Conservation (phyloP, 768 basidiomycete species). For the Omphalotus guepiniiformis region DNA sequence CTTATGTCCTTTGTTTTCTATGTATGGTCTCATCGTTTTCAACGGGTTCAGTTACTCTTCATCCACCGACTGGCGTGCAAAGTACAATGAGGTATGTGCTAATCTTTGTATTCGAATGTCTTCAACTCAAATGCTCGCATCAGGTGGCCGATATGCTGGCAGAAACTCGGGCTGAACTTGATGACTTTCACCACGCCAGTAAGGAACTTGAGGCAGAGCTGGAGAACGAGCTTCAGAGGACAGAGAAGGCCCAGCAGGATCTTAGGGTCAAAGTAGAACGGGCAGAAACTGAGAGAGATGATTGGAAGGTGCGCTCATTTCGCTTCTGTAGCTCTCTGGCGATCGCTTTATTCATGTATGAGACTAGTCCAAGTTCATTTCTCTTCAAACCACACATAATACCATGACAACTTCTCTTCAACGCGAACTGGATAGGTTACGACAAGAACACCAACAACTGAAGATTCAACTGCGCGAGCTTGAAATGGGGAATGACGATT, state of each 20-base stretch:
- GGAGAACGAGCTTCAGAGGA: slow-evolving; percentile 84
- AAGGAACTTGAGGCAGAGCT: slow-evolving; percentile 93
- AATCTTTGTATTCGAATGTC: neutral
- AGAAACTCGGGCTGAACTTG: slow-evolving; percentile 81
- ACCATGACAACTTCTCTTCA: slow-evolving; percentile 88
- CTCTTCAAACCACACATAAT: slow-evolving; percentile 86
- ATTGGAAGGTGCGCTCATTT: slow-evolving; percentile 76
- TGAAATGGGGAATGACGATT: slow-evolving; percentile 97
- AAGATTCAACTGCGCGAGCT: slow-evolving; percentile 81
- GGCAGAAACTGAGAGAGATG: slow-evolving; percentile 75
- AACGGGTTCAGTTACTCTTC: slow-evolving; percentile 56
- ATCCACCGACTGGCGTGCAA: slow-evolving; percentile 67
- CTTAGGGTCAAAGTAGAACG: slow-evolving; percentile 66
- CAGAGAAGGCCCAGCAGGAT: slow-evolving; percentile 82
- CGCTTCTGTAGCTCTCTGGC: neutral
- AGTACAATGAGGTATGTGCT: slow-evolving; percentile 61
- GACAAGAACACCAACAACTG: slow-evolving; percentile 66
- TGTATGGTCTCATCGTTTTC: slow-evolving; percentile 15
- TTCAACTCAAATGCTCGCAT: neutral
- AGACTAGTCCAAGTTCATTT: slow-evolving; percentile 73
- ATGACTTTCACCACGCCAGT: slow-evolving; percentile 82
- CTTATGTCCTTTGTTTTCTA: slow-evolving; percentile 12
- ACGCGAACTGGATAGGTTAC: slow-evolving; percentile 79
- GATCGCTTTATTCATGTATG: slow-evolving; percentile 8
- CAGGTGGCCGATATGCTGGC: slow-evolving; percentile 77